Conservation (phyloP, 1,284 basidiomycete species). For the Apiotrichum veenhuisii region DNA sequence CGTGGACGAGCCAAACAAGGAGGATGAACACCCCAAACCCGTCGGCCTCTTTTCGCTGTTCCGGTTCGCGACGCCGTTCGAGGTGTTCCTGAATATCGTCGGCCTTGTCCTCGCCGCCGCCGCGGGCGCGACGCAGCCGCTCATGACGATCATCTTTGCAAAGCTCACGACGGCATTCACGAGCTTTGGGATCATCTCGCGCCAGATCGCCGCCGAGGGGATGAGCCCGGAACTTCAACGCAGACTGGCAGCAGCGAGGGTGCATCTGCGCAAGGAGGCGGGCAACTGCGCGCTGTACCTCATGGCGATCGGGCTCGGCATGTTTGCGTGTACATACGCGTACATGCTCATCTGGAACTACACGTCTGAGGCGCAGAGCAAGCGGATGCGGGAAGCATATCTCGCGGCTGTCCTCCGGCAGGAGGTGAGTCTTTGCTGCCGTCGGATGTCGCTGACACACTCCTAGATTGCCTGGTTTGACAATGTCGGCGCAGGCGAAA, state of each 20-base stretch:
- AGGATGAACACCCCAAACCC: conserved; percentile 18
- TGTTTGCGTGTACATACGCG: conserved; percentile 52
- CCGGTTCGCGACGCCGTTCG: conserved; percentile 38
- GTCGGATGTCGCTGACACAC: no score
- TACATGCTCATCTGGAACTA: conserved; percentile 88
- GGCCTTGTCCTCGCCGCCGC: conserved; percentile 43
- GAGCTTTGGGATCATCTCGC: neutral
- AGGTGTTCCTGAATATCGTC: conserved; percentile 38
- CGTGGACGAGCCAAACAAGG: conserved; percentile 2
- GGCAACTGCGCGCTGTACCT: conserved; percentile 44
- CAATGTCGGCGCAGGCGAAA: conserved; percentile 89
- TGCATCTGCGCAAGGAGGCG: conserved; percentile 31
- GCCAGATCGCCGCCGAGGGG: neutral
- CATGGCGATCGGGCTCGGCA: conserved; percentile 49
- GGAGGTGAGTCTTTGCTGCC: conserved; percentile 54
- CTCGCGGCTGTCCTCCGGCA: conserved; percentile 50
- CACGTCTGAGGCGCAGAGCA: conserved; percentile 84
- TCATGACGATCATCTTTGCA: conserved; percentile 50
- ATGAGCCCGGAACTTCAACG: conserved; percentile 2
- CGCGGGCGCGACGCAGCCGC: conserved; percentile 45
- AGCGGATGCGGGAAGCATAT: conserved; percentile 58
- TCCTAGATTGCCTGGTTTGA: conserved; percentile 73
- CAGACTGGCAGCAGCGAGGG: conserved; percentile 22
- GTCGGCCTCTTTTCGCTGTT: conserved; percentile 42
- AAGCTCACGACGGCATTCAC: conserved; percentile 47